Evolutionary conservation across 192 early-diverging fungal genomes (phyloP).

Genomic region (Diversispora eburnea): DNA sequence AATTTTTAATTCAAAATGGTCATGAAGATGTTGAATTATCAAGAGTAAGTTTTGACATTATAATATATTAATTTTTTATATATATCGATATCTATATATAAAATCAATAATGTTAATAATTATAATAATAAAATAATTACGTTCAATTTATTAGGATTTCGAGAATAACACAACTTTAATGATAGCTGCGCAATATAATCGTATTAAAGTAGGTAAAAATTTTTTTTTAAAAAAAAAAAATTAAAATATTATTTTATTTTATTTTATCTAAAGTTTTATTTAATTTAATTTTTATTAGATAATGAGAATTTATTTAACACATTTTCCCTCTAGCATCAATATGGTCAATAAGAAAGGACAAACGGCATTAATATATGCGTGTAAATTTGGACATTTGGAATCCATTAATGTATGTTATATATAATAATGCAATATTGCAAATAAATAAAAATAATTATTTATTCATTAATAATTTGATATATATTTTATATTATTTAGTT

Average conservation of each 20-base stretch:
- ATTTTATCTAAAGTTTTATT: neutral
- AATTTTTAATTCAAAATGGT: constrained; percentile 15
- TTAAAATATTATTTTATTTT: neutral
- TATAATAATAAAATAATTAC: neutral
- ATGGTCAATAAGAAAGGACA: constrained; percentile 27
- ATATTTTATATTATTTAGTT: neutral
- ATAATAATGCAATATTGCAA: neutral
- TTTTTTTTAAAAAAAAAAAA: neutral
- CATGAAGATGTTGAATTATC: constrained; percentile 19
- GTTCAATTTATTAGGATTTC: constrained; percentile 9
- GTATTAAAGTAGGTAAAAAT: constrained; percentile 11
- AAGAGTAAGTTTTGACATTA: constrained; percentile 7
- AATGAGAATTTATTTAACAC: constrained; percentile 10
- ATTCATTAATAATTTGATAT: neutral
- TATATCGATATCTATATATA: neutral
- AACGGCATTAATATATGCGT: constrained; percentile 25
- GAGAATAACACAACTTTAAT: constrained; percentile 28
- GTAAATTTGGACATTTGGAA: constrained; percentile 12
- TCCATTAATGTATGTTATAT: constrained; percentile 11
- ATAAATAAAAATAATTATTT: neutral
- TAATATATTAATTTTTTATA: neutral
- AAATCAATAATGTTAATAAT: no score
- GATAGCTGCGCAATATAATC: constrained; percentile 22
- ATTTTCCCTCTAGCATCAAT: constrained; percentile 15
- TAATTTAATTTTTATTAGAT: constrained; percentile 10